Base-by-base conservation (phyloP, 352 stramenopile species). In the Phytophthora colocasiae region DNA sequence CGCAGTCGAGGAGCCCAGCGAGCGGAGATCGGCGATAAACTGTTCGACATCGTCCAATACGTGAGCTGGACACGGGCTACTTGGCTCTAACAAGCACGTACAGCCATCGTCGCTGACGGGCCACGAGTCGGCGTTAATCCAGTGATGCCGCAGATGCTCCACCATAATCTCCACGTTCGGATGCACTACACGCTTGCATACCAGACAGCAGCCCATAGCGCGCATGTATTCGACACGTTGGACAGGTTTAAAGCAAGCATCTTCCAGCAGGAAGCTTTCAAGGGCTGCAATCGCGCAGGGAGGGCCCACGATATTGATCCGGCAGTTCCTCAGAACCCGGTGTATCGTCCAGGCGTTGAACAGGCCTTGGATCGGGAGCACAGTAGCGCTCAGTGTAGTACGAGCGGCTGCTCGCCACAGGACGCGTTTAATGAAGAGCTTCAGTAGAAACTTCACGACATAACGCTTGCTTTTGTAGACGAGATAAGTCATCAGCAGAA, bases 161-260 rank as follows among this genome's bases (percentile, higher is more conserved):
- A 88, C 60, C 68, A 88, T 82, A 44, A 85, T 82, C 67, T 88
- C 77, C n/a, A 84, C 22, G 39, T 88, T 88, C 2, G 79, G 77
- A 24, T 82, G 79, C n/a, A 85, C 66, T 0, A 63, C 70, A 1
- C 71, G 76, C 60, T 88, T 88, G 51, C 71, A 80, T 6, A 88
- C 79, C 1, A 88, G 32, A 1, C 63, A 58, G 19, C 71, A 80
- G 34, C 79, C 79, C 26, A 88, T 53, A 7, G 68, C 67, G 10
- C 79, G 74, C 59, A 85, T 60, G 56, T 81, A 88, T 14, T 88
- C 76, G 2, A 88, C 79, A 10, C 79, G 76, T 41, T 87, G 73
- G 19, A 65, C 58, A 5, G 79, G 76, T 14, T 64, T 53, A n/a
- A 82, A 64, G 19, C 60, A 68, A 11, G 60, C 50, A 1, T 68